Evolutionary conservation across 345 rosid genomes (phyloP), one percentile per base, ranked within the genome.

Genomic region (Ceriops zippeliana): DNA sequence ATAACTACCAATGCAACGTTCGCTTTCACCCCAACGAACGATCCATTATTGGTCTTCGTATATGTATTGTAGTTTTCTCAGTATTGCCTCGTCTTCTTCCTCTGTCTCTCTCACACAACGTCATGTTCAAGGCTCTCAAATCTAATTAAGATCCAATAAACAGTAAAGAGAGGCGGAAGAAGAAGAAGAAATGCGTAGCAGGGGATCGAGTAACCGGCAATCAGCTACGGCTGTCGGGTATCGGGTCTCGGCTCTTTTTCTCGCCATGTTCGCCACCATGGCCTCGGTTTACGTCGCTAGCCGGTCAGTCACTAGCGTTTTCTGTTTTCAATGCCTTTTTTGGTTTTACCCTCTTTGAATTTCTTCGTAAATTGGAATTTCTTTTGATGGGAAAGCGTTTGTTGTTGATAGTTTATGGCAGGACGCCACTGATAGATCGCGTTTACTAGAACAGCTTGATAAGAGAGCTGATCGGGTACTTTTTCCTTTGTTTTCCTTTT

Each of bases 351-450:
- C 49, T 42, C 16, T 22, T 49, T 57, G 62, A 28, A 26, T 61
- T 58, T 24, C 46, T 20, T 20, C 62, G 20, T 34, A 16, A 42
- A 52, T 61, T 22, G 26, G 24, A 34, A 22, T 35, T 65, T 28
- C 22, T 13, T 13, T 42, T 49, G 22, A 37, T 46, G 42, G 6
- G 6, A 26, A 21, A 47, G 28, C 70, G 32, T 56, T 19, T 69
- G 51, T 38, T 21, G 15, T 69, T 77, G 67, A 37, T 49, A 95
- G 98, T 63, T 71, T 92, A 53, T 95, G 98, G 99, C 96, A 85
- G 86, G 97, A 92, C 67, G 86, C 99, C 2, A 89, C 89, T 76
- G 86, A 74, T 73, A 84, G 98, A 84, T 88, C 84, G 77, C 83
- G 75, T 77, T 82, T 90, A 74, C 77, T 84, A 52, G 81, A 84